Base-by-base conservation (phyloP, 140 eudicot genomes). In the Senecio squalidus region DNA sequence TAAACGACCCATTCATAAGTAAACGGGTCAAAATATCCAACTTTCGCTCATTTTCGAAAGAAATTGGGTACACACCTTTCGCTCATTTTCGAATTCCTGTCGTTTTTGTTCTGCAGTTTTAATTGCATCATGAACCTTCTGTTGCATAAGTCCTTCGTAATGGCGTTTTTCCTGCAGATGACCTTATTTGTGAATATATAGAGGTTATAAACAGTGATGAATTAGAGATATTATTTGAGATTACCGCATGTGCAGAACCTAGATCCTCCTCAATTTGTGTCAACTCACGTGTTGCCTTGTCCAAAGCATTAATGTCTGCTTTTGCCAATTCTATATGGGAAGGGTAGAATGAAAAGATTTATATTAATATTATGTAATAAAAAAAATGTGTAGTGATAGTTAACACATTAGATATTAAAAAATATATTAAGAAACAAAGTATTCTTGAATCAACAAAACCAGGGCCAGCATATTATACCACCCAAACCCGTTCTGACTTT, bases 271-370 rank as follows among this genome's bases (percentile, higher is more conserved):
- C 85, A 9, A 86, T 76, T 68, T 58, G 66, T 56, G 66, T 49
- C 65, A 83, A 58, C 70, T 83, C 82, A 4, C 44, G 43, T 39
- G 79, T 81, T 60, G 94, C 98, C 61, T 81, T 67, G 16, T 74
- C 80, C 22, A 86, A 63, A 62, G 88, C 94, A 62, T 71, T 62
- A 55, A 83, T 60, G 45, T 83, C 96, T 50, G 47, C 71, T 70
- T 86, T 84, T 44, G 94, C 85, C 17, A 89, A 77, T 55, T 83
- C 98, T 91, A 55, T 59, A 55, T n/a, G 21, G 9, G 53, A 64
- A 4, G 38, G 49, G 61, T 46, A 49, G 36, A 44, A 77, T 20
- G 16, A 14, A 16, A 44, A 5, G 4, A 45, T n/a, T n/a, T n/a
- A n/a, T n/a, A n/a, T n/a, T n/a, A n/a, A n/a, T n/a, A n/a, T n/a